Conservation (phyloP, 1,284 basidiomycete genomes). For the Lignosus rhinocerotis region DNA sequence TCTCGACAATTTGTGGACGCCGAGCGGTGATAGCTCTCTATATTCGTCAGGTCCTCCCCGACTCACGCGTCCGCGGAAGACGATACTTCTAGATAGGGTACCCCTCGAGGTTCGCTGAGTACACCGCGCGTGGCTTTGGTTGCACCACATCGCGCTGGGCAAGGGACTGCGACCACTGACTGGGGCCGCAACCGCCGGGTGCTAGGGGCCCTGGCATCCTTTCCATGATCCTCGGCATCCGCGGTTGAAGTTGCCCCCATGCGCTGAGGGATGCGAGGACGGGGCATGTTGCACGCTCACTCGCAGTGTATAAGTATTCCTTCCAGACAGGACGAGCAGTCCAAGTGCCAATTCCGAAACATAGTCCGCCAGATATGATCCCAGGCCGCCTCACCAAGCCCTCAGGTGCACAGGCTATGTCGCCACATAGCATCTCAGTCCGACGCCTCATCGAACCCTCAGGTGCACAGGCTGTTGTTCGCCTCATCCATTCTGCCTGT, state of each 20-base stretch:
- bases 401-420: slow-evolving; percentile 16
- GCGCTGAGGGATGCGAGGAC: slow-evolving; percentile 8
- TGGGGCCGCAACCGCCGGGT: not conserved
- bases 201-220: not conserved
- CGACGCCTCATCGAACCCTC: slow-evolving; percentile 22
- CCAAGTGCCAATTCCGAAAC: not conserved
- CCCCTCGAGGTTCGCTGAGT: not conserved
- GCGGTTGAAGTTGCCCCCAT: slow-evolving; percentile 16
- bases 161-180: not conserved
- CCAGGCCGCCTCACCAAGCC: slow-evolving; percentile 21
- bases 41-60: not conserved
- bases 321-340: not conserved
- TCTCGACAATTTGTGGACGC: not conserved
- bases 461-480: slow-evolving; percentile 14
- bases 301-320: slow-evolving; percentile 16
- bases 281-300: slow-evolving; percentile 11
- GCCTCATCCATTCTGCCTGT: not conserved
- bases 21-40: not conserved
- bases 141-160: not conserved
- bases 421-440: slow-evolving; percentile 11
- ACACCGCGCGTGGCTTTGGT: not conserved
- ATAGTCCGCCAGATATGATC: slow-evolving; percentile 4
- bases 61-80: not conserved
- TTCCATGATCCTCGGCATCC: slow-evolving; percentile 23
- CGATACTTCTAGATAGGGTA: not conserved